phyloP scores from a whole-genome alignment of 768 basidiomycete species.

The Mrakia frigida region DNA sequence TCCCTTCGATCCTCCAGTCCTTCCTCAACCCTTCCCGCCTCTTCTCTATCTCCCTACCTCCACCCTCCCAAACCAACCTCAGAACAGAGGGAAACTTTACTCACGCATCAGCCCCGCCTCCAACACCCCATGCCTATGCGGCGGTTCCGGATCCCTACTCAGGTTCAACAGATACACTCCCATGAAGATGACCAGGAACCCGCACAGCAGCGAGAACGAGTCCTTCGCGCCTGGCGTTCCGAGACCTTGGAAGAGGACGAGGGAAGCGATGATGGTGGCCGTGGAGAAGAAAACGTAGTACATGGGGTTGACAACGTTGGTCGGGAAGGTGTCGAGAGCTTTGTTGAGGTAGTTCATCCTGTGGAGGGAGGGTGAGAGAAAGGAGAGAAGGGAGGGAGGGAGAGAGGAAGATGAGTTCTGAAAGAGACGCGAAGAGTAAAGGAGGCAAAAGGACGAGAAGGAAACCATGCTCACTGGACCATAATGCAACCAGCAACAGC shows the following conservation, averaged over 20 bases:
- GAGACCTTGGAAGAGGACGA: conserved; percentile 96
- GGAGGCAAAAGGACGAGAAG: background rate
- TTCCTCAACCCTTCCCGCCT: too few relatives aligned
- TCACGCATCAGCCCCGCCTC: conserved; percentile 45
- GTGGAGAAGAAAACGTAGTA: conserved; percentile 97
- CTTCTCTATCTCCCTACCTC: background rate
- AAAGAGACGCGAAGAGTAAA: background rate
- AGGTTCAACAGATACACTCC: conserved; percentile 81
- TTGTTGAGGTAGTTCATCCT: conserved; percentile 74
- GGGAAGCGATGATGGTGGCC: conserved; percentile 83
- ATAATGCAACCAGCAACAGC: conserved; percentile 73
- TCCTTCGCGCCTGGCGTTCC: conserved; percentile 78
- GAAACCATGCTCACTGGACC: conserved; percentile 43
- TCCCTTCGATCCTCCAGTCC: too few relatives aligned
- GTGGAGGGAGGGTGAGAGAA: too few relatives aligned
- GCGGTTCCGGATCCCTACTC: conserved; percentile 40
- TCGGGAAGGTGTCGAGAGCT: conserved; percentile 91
- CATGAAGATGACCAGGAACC: conserved; percentile 88
- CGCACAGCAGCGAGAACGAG: conserved; percentile 78
- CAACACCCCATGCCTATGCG: conserved; percentile 39
- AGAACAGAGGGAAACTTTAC: conserved; percentile 26
- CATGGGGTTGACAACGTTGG: conserved; percentile 96
- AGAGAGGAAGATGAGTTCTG: too few relatives aligned
- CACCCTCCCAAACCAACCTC: background rate
- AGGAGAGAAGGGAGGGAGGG: background rate